A percentile compares a stretch with the other conserved stretches of the same genome.
Conservation (phyloP, 225 moss, liverwort and hornwort genomes). For the Sphagnum tenellum region DNA sequence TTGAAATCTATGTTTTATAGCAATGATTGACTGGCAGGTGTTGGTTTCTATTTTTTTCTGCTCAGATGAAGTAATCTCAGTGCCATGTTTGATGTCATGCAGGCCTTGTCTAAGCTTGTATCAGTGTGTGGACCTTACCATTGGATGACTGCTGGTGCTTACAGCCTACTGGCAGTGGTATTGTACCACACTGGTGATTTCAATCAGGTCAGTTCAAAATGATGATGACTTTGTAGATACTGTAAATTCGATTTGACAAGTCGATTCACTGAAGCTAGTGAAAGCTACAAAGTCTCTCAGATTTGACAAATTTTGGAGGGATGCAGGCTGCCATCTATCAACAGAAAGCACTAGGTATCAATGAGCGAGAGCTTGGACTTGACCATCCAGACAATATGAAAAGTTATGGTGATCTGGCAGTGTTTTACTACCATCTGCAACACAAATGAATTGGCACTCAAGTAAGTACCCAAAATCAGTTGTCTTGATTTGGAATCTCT, state of each 20-base stretch:
- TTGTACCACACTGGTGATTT: conserved; percentile 66
- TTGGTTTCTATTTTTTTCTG: no score
- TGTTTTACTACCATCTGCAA: conserved; percentile 58
- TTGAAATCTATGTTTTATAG: no score
- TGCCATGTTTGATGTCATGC: not conserved
- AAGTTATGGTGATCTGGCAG: conserved; percentile 60
- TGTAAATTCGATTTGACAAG: not conserved
- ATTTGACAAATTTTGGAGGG: no score
- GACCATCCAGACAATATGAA: conserved; percentile 69
- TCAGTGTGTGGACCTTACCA: conserved; percentile 61
- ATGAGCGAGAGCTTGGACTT: conserved; percentile 60
- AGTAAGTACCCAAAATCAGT: conserved; percentile 14
- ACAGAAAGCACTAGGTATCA: conserved; percentile 58
- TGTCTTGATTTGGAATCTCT: no score
- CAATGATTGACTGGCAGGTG: no score
- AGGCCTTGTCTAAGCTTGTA: conserved; percentile 53
- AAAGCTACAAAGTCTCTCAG: no score
- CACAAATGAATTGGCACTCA: conserved; percentile 47
- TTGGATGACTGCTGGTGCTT: conserved; percentile 60
- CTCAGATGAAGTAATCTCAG: no score
- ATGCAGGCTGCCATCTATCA: conserved; percentile 52
- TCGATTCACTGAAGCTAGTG: not conserved
- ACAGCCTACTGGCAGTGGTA: conserved; percentile 52
- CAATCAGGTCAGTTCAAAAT: conserved; percentile 22
- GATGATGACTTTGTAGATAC: no score